Percentiles rank a stretch among this genome's conserved stretches.
These are phyloP conservation scores for Nicotiana otophora DNA, from an alignment of 257 asterid genomes.

Conservation along the genomic window DNA sequence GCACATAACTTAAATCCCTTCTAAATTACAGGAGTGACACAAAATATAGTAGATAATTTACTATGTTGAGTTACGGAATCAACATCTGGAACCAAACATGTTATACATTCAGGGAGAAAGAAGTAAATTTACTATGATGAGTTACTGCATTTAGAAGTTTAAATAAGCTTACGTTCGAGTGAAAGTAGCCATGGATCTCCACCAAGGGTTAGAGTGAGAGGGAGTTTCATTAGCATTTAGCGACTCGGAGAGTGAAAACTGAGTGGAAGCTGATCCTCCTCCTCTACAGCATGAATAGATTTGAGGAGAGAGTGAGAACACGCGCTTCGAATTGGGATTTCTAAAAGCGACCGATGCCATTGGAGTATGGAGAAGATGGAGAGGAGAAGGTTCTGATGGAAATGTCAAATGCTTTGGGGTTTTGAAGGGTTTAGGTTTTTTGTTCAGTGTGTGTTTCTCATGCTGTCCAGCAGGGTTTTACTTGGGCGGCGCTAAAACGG, in stretches of 20 bases:
- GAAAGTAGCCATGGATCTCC: conserved; percentile 99
- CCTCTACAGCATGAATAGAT: conserved; percentile 26
- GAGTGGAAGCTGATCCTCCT: conserved; percentile 31
- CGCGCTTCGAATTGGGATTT: conserved; percentile 34
- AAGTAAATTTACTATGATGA: background rate
- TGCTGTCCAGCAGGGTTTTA: conserved; percentile 3
- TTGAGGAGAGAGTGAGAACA: conserved; percentile 33
- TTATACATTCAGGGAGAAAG: background rate
- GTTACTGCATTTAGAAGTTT: background rate
- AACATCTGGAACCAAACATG: background rate
- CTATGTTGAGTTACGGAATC: background rate
- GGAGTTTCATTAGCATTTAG: conserved; percentile 35
- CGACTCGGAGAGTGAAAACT: conserved; percentile 36
- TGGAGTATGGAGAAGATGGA: background rate
- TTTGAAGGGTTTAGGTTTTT: conserved; percentile 12
- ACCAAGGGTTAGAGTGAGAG: conserved; percentile 44
- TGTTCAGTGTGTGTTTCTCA: background rate
- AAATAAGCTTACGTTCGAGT: conserved; percentile 62
- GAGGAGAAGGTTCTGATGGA: background rate
- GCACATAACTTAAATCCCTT: no score
- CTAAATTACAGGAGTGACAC: background rate
- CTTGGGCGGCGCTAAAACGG: background rate
- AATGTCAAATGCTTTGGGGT: background rate
- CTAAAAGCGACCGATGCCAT: conserved; percentile 45
- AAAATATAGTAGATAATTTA: background rate